Base-by-base conservation (phyloP, 2,329 filamentous ascomycete genomes). In the Hypoxylon rubiginosum region DNA sequence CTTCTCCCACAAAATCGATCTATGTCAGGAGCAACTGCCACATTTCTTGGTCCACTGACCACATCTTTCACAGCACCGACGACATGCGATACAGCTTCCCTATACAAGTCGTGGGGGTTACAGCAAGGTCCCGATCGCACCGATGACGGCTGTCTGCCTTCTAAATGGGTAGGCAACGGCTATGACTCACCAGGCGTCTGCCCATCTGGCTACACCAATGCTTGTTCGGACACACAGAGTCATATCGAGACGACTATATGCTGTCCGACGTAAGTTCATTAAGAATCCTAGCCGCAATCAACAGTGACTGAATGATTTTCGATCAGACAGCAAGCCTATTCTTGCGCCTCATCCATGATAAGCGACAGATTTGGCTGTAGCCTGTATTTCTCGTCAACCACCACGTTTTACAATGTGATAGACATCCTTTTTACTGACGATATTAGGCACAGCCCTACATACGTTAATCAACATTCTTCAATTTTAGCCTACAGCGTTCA, bases 181-280 rank as follows among this genome's bases (percentile, higher is more conserved):
- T 66, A 58, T 43, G 62, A 66, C 13, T 56, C 54, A 7, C 63
- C 63, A 11, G 63, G 43, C 11, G 26, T 63, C 34, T 66, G 63
- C 26, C 63, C 63, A 32, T 15, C 24, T 17, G 50, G 54, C 10
- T 66, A 62, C 34, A 56, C 48, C 8, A 32, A 32, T 21, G 60
- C 53, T 17, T 63, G 60, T n/a, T 39, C 41, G 15, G 19, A 41
- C 13, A 58, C 60, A 4, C 24, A 43, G 24, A 36, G 21, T 11
- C 24, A 26, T 19, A 17, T 52, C 13, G 53, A 49, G 32, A 58
- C 50, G 21, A 58, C 50, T 1, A 58, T 59, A 26, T 66, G 58
- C 46, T 66, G 63, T 49, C 63, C 63, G 24, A 41, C 39, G 63
- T 66, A 59, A 13, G 63, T 56, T 58, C 8, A 28, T 15, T 19